A percentile compares a stretch with the other conserved stretches of the same genome.
Evolutionary conservation across 257 asterid species (phyloP).

Genomic region (Marsdenia floribunda): DNA sequence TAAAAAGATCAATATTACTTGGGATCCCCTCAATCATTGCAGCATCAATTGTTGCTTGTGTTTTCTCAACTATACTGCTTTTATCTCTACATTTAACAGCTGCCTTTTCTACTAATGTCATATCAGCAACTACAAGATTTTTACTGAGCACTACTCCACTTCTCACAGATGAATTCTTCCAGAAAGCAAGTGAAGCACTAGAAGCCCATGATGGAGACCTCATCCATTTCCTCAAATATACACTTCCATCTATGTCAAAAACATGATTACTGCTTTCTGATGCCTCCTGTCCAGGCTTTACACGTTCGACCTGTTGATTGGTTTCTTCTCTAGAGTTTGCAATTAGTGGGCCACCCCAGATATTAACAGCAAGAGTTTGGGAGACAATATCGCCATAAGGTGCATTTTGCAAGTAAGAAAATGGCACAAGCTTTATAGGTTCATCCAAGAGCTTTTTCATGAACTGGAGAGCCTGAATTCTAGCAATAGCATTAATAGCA

Average conservation of each 20-base stretch:
- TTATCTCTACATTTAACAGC: constrained; percentile 64
- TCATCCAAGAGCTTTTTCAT: constrained; percentile 74
- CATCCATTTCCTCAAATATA: constrained; percentile 86
- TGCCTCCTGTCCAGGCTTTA: constrained; percentile 32
- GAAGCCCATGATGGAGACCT: constrained; percentile 80
- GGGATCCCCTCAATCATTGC: constrained; percentile 98
- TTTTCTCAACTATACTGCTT: constrained; percentile 67
- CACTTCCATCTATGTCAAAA: constrained; percentile 81
- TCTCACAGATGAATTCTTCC: constrained; percentile 48
- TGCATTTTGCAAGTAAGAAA: constrained; percentile 61
- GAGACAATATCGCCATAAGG: constrained; percentile 78
- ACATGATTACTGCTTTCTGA: constrained; percentile 45
- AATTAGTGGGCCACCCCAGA: constrained; percentile 80
- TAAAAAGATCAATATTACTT: constrained; percentile 89
- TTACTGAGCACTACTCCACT: constrained; percentile 75
- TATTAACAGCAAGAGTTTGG: constrained; percentile 83
- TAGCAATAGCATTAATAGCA: constrained; percentile 59
- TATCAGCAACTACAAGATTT: constrained; percentile 66
- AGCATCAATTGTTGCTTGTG: constrained; percentile 93
- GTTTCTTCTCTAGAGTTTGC: constrained; percentile 32
- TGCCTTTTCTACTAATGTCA: constrained; percentile 71
- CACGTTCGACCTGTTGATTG: constrained; percentile 21
- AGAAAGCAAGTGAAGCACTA: constrained; percentile 63
- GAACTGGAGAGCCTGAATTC: constrained; percentile 86
- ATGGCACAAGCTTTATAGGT: constrained; percentile 73